phyloP scores from a whole-genome alignment of 805 yeast species.

The Saturnispora serradocipensis region DNA sequence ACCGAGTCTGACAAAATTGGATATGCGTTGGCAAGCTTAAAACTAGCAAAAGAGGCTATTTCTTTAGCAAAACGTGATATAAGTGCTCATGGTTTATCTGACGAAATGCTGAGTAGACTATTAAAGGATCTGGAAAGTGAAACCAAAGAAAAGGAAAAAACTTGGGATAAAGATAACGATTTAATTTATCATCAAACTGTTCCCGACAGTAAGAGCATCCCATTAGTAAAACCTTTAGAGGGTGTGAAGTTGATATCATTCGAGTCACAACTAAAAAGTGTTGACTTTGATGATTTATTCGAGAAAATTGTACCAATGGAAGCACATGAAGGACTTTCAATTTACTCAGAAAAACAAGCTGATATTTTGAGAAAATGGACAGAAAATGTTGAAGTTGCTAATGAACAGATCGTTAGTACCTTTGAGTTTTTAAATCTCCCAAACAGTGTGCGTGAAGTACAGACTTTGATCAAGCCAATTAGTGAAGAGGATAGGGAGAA shows the following conservation, averaged over 20 bases:
- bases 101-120: background rate
- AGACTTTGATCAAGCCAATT: conserved; percentile 20
- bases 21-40: conserved; percentile 59
- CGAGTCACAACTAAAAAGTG: conserved; percentile 39
- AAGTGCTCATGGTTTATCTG: background rate
- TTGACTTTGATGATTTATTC: conserved; percentile 51
- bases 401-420: conserved; percentile 70
- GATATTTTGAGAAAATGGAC: conserved; percentile 61
- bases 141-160: conserved; percentile 23
- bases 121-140: conserved; percentile 7
- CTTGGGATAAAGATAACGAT: conserved; percentile 74
- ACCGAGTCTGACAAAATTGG: conserved; percentile 60
- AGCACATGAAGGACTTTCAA: conserved; percentile 79
- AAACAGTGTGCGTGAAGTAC: conserved; percentile 46
- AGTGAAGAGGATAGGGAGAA: conserved; percentile 16
- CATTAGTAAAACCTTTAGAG: conserved; percentile 59
- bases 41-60: conserved; percentile 23
- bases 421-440: conserved; percentile 78
- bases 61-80: background rate
- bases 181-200: conserved; percentile 74
- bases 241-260: conserved; percentile 54
- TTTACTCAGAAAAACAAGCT: conserved; percentile 86
- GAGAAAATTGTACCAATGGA: conserved; percentile 75
- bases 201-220: conserved; percentile 52
- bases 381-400: conserved; percentile 67